A percentile compares a stretch with the other conserved stretches of the same genome.
Evolutionary conservation across 1,284 basidiomycete genomes (phyloP).

Genomic region (Cerioporus squamosus): DNA sequence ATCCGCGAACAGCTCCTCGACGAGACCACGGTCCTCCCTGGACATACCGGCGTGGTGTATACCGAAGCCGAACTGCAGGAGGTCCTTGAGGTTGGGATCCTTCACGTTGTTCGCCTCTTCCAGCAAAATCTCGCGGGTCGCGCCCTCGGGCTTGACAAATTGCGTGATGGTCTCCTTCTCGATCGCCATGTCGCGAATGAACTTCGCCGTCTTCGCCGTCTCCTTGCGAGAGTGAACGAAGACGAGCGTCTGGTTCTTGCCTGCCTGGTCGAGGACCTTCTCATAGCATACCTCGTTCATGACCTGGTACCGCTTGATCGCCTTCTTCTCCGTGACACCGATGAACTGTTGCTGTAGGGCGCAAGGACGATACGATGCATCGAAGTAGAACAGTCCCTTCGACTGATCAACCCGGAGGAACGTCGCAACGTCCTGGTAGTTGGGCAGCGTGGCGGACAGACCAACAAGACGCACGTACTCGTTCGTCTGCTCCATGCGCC

Average conservation of each 20-base stretch:
- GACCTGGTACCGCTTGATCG: slow-evolving; percentile 97
- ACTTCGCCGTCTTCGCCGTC: slow-evolving; percentile 96
- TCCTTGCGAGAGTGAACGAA: slow-evolving; percentile 99
- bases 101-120: slow-evolving; percentile 86
- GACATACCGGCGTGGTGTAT: slow-evolving; percentile 99
- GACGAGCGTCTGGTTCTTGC: slow-evolving; percentile 90
- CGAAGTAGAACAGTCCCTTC: slow-evolving; percentile 97
- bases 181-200: slow-evolving; percentile 93
- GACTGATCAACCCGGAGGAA: slow-evolving; percentile 95
- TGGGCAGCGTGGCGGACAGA: slow-evolving; percentile 95
- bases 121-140: slow-evolving; percentile 85
- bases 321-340: slow-evolving; percentile 99
- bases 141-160: slow-evolving; percentile 92
- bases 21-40: slow-evolving; percentile 90
- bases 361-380: slow-evolving; percentile 92
- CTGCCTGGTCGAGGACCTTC: slow-evolving; percentile 94
- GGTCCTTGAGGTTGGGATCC: slow-evolving; percentile 85
- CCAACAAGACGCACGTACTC: slow-evolving; percentile 96
- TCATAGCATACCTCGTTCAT: slow-evolving; percentile 99
- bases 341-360: slow-evolving; percentile 97
- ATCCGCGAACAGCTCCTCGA: slow-evolving; percentile 95
- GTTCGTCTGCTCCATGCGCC: slow-evolving; percentile 93
- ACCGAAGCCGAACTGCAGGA: slow-evolving; percentile 96
- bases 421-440: slow-evolving; percentile 98
- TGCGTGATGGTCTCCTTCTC: slow-evolving; percentile 96